Evolutionary conservation across 139 green algal genomes (phyloP).

Genomic region (Gonium pectorale): DNA sequence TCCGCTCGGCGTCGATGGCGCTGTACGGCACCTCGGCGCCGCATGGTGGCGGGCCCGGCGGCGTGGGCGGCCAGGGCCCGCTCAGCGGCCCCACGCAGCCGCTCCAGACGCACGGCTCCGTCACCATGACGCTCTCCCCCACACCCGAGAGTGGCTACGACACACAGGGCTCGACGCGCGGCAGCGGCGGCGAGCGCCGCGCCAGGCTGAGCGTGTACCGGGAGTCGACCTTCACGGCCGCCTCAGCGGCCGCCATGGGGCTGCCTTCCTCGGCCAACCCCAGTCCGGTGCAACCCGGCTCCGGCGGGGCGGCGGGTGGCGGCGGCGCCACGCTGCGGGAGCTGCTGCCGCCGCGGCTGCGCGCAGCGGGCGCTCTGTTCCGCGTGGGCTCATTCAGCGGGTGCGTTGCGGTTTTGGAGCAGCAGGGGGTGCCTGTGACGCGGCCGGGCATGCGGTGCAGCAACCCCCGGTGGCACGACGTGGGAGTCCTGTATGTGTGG

Average conservation of each 20-base stretch:
- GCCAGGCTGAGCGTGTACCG: neutral
- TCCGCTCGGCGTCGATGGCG: slow-evolving; percentile 1
- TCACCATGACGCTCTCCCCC: too few species aligned
- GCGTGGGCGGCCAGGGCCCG: neutral
- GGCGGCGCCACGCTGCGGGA: neutral
- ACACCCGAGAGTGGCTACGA: too few species aligned
- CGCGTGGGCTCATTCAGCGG: slow-evolving; percentile 33
- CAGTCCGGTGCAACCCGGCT: neutral
- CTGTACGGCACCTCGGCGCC: neutral
- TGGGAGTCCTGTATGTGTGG: too few species aligned
- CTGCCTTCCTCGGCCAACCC: neutral
- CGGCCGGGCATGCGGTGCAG: too few species aligned
- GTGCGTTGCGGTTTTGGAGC: too few species aligned
- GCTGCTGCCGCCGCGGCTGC: neutral
- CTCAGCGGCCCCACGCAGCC: too few species aligned
- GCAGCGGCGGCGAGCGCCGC: neutral
- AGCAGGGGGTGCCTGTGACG: too few species aligned
- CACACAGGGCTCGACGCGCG: too few species aligned
- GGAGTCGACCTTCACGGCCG: too few species aligned
- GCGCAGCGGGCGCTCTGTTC: slow-evolving; percentile 15
- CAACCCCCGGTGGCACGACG: too few species aligned
- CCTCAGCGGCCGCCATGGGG: neutral
- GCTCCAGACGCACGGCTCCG: too few species aligned
- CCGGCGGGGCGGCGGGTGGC: neutral
- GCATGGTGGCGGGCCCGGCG: neutral